Base-by-base conservation (phyloP, 148 eudicot species). In the Heliamphora exappendiculata region DNA sequence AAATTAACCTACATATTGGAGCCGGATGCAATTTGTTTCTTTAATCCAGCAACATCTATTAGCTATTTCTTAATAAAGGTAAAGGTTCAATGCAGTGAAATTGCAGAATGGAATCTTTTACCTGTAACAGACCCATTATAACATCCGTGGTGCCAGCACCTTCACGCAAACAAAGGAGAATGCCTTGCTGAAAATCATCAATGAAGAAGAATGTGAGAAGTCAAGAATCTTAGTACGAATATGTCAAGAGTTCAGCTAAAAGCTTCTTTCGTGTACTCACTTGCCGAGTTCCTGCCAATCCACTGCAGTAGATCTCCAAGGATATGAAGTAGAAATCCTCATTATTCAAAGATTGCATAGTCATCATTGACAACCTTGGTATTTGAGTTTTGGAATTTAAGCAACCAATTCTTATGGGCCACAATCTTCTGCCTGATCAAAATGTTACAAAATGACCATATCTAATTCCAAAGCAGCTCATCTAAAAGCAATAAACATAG, bases 91-190 rank as follows among this genome's bases (percentile, higher is more conserved):
- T 33, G 59, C 26, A 55, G 51, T 39, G 26, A 34, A 57, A 33
- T 59, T 45, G 26, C 65, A 70, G 26, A 36, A 20, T 31, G 42
- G 39, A 51, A 50, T 42, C 4, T 36, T 31, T 33, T 76, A 92
- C 98, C 93, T 94, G 97, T 85, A 94, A 82, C 64, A 94, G 78
- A 72, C 94, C 96, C 89, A 60, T 82, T 66, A 88, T 81, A 24
- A 87, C 77, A 70, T 92, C 96, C 37, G 72, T 50, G 49, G 91
- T 86, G 60, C 84, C 76, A 22, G 96, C 89, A 34, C 90, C 96
- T 86, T 94, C 97, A 75, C 98, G 88, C 34, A 94, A 24, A 79
- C 86, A 89, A 68, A 94, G 81, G 70, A 90, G 84, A 78, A 94
- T 89, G 47, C 90, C 90, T 75, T 73, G 79, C 92, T 81, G 82